These are phyloP conservation scores for Alnus rubra DNA, from an alignment of 306 rosid species.

Conservation along the genomic window DNA sequence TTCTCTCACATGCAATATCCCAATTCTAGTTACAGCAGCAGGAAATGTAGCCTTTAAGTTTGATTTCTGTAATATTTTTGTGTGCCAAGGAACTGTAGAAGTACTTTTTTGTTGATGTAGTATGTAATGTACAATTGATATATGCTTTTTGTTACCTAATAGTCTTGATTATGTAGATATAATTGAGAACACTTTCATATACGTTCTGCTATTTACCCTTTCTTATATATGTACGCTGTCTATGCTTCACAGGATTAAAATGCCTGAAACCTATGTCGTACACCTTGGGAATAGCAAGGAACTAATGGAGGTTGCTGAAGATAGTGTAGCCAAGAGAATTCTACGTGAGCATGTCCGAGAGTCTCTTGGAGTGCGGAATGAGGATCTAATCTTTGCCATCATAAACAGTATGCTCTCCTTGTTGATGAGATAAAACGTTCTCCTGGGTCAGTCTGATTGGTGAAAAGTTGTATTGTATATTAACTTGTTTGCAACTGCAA, in stretches of 20 bases:
- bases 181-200: background rate
- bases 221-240: background rate
- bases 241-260: conserved; percentile 56
- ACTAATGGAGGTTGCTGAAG: conserved; percentile 92
- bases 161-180: background rate
- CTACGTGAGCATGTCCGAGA: conserved; percentile 91
- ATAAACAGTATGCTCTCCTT: conserved; percentile 73
- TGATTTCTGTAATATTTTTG: no score
- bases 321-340: conserved; percentile 79
- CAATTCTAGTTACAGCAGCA: background rate
- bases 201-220: background rate
- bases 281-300: conserved; percentile 99
- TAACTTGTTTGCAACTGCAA: background rate
- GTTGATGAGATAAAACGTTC: conserved; percentile 6
- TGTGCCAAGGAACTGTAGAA: background rate
- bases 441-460: background rate
- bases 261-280: conserved; percentile 90
- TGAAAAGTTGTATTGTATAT: background rate
- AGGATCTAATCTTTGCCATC: conserved; percentile 88
- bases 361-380: conserved; percentile 87
- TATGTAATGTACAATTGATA: background rate
- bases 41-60: background rate
- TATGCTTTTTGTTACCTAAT: background rate
- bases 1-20: background rate
- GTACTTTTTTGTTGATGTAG: background rate